Evolutionary conservation across 2,329 filamentous ascomycete species (phyloP).

Genomic region (Hypoxylon sp.): DNA sequence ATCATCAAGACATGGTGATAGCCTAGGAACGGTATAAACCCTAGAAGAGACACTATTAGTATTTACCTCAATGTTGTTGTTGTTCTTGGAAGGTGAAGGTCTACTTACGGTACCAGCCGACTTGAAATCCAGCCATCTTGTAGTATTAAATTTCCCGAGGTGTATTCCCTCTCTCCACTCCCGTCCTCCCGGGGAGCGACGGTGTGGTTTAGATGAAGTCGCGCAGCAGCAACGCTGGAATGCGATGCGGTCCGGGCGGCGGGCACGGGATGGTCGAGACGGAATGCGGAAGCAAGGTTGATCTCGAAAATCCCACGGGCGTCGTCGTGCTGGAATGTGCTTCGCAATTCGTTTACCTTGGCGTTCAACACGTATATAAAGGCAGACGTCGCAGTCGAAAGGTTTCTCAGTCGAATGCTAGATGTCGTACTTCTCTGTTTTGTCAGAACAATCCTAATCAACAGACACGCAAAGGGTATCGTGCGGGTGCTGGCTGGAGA

Average conservation of each 20-base stretch:
- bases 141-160: slow-evolving; percentile 30
- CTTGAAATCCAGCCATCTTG: slow-evolving; percentile 42
- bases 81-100: not conserved
- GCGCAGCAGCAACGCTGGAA: slow-evolving; percentile 43
- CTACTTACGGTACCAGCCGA: slow-evolving; percentile 49
- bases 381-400: slow-evolving; percentile 8
- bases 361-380: slow-evolving; percentile 24
- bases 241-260: slow-evolving; percentile 27
- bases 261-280: slow-evolving; percentile 29
- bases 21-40: slow-evolving; percentile 73
- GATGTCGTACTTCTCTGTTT: slow-evolving; percentile 23
- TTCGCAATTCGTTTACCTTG: slow-evolving; percentile 4
- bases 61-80: not conserved
- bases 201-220: slow-evolving; percentile 37
- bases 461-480: slow-evolving; percentile 24
- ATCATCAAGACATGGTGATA: slow-evolving; percentile 96
- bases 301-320: slow-evolving; percentile 35
- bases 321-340: slow-evolving; percentile 33
- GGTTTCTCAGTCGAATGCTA: slow-evolving; percentile 13
- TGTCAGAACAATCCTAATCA: slow-evolving; percentile 42
- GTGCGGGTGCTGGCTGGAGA: slow-evolving; percentile 21
- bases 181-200: slow-evolving; percentile 47
- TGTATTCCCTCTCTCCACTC: slow-evolving; percentile 41
- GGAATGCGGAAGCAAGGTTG: slow-evolving; percentile 36
- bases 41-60: slow-evolving; percentile 49